Evolutionary conservation across 2,329 filamentous ascomycete species (phyloP), one percentile per base, ranked within the genome.

Genomic region (Pseudogymnoascus sp.): DNA sequence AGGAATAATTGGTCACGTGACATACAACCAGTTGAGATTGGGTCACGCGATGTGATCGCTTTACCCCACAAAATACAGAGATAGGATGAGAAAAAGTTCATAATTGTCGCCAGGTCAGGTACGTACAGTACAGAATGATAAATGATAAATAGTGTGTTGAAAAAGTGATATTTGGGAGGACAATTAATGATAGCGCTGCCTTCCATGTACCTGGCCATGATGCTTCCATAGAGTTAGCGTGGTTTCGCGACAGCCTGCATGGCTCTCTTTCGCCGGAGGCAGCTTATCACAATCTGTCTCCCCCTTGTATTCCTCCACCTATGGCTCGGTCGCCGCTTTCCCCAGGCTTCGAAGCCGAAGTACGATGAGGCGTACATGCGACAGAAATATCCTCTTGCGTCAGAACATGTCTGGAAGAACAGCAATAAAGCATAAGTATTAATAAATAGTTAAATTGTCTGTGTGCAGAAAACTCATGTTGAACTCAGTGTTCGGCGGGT

Each of bases 401-500:
- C 19, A 9, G 9, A 60, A 29, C 37, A 60, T 26, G 19, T 60
- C 2, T 38, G 37, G 33, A 40, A 38, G 33, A 35, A 35, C 13
- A 60, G 15, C 31, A 60, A 35, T 37, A 37, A 40, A 40, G 56
- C 23, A 60, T 60, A 21, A 17, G 56, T 21, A 78, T 83, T 0
- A 87, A 83, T 68, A 82, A 81, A 15, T 31, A 78, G 88, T 19
- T 76, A 76, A 2, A 78, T 86, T 62, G 86, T 85, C 23, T 82
- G 15, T 29, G n/a, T 50, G 11, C 23, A 29, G 21, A 9, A 50
- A 7, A n/a, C 9, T 50, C 7, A 4, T 23, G 23, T 23, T 23
- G 23, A 23, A 23, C 23, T 23, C 4, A 4, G n/a, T n/a, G n/a
- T n/a, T n/a, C n/a, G n/a, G n/a, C n/a, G n/a, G n/a, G n/a, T n/a